These are phyloP conservation scores for Strobilomyces echinocephalus DNA, from an alignment of 768 basidiomycete species.

Conservation along the genomic window DNA sequence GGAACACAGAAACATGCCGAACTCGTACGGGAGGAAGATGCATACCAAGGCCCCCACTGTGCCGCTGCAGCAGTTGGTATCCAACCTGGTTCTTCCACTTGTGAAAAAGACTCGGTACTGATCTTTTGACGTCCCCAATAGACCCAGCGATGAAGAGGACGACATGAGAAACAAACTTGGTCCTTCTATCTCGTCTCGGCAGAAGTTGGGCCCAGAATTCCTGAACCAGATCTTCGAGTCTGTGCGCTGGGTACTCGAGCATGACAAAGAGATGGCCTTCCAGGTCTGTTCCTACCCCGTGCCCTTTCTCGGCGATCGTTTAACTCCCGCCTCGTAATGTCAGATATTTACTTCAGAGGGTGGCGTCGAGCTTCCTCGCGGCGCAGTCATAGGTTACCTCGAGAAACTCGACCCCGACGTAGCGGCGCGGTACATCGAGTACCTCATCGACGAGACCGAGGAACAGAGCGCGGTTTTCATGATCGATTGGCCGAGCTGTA, in stretches of 20 bases:
- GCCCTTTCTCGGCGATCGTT: background rate
- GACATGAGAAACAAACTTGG: too few relatives aligned
- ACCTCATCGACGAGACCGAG: constrained; percentile 60
- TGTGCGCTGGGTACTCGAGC: constrained; percentile 81
- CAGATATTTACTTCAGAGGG: constrained; percentile 97
- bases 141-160: constrained; percentile 75
- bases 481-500: too few relatives aligned
- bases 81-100: background rate
- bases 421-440: constrained; percentile 79
- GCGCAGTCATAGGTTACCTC: constrained; percentile 71
- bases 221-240: constrained; percentile 76
- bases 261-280: constrained; percentile 42
- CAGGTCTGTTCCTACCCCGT: background rate
- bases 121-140: constrained; percentile 27
- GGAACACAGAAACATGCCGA: constrained; percentile 50
- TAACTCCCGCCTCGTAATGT: background rate
- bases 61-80: constrained; percentile 75
- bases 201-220: constrained; percentile 80
- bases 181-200: constrained; percentile 85
- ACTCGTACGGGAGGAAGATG: constrained; percentile 94
- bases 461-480: constrained; percentile 78
- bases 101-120: background rate
- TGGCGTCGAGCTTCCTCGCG: constrained; percentile 80
- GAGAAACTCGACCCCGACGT: constrained; percentile 64
- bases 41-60: constrained; percentile 82